A percentile compares a stretch with the other conserved stretches of the same genome.
phyloP scores from a whole-genome alignment of 2,329 filamentous ascomycete genomes.

The Colletotrichum cuscutae region DNA sequence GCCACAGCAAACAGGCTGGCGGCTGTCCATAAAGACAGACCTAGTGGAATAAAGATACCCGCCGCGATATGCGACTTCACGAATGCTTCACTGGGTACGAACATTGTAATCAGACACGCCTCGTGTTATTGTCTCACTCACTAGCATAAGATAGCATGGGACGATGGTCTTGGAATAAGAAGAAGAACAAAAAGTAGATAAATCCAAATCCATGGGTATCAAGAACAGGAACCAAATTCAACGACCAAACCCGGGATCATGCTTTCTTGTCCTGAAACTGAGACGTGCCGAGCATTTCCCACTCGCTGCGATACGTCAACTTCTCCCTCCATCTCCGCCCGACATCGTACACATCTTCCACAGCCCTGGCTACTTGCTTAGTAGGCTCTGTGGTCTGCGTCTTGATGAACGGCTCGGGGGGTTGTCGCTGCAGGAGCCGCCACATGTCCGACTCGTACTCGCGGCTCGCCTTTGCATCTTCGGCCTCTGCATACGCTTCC shows the following conservation, averaged over 20 bases:
- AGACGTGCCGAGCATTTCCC: conserved; percentile 48
- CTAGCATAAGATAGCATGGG: not conserved
- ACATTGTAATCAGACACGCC: not conserved
- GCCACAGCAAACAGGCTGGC: not conserved
- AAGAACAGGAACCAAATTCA: conserved; percentile 4
- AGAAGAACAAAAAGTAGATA: not conserved
- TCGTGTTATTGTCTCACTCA: not conserved
- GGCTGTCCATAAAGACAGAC: not conserved
- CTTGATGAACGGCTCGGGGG: conserved; percentile 47
- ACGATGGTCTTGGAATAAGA: not conserved
- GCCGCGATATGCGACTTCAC: conserved; percentile 17
- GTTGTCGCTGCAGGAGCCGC: conserved; percentile 52
- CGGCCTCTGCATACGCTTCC: conserved; percentile 55
- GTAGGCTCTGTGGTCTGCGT: conserved; percentile 42
- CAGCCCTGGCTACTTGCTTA: conserved; percentile 42
- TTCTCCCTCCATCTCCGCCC: conserved; percentile 52
- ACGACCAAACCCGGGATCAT: not conserved
- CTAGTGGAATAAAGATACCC: conserved; percentile 19
- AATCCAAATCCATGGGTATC: conserved; percentile 29
- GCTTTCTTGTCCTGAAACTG: not conserved
- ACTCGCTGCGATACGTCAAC: conserved; percentile 51
- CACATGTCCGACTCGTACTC: conserved; percentile 58
- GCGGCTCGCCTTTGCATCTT: conserved; percentile 52
- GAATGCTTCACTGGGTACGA: not conserved
- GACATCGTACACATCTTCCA: conserved; percentile 50